Conservation (phyloP, 495 filamentous ascomycete genomes). For the Sabuloglossum arenarium region DNA sequence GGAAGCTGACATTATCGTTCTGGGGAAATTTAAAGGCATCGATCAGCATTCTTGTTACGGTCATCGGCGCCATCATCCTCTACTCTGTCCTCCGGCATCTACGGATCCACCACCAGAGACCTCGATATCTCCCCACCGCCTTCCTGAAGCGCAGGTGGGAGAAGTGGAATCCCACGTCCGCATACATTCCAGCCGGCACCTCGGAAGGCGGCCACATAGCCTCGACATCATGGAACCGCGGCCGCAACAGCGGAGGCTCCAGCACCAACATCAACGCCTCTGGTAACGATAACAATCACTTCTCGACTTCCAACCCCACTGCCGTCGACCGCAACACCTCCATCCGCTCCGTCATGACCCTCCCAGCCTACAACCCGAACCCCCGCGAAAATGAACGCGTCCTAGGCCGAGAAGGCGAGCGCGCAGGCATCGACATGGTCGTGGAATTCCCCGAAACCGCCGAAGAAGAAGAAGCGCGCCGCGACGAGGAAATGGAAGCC, state of each 20-base stretch:
- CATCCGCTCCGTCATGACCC: slow-evolving; percentile 75
- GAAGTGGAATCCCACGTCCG: slow-evolving; percentile 29
- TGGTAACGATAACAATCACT: neutral
- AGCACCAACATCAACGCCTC: no score
- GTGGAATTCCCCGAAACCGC: slow-evolving; percentile 60
- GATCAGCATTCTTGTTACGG: neutral
- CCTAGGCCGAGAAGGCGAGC: slow-evolving; percentile 79
- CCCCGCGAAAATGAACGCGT: slow-evolving; percentile 60
- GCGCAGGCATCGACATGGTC: slow-evolving; percentile 79
- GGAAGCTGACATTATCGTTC: neutral
- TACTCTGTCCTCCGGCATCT: slow-evolving; percentile 26
- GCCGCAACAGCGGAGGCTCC: no score
- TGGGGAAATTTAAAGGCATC: neutral
- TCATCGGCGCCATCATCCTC: neutral
- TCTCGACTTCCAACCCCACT: slow-evolving; percentile 6
- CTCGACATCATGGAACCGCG: neutral
- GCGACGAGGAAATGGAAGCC: slow-evolving; percentile 86
- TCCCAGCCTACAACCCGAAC: slow-evolving; percentile 57
- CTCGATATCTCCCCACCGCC: slow-evolving; percentile 34
- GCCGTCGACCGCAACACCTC: slow-evolving; percentile 66
- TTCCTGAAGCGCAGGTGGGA: slow-evolving; percentile 39
- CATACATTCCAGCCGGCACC: slow-evolving; percentile 20
- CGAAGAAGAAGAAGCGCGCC: slow-evolving; percentile 53
- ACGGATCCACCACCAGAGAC: slow-evolving; percentile 27
- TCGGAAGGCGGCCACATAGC: neutral